Evolutionary conservation across 768 basidiomycete species (phyloP).

Genomic region (Agaricus sinodeliciosus): DNA sequence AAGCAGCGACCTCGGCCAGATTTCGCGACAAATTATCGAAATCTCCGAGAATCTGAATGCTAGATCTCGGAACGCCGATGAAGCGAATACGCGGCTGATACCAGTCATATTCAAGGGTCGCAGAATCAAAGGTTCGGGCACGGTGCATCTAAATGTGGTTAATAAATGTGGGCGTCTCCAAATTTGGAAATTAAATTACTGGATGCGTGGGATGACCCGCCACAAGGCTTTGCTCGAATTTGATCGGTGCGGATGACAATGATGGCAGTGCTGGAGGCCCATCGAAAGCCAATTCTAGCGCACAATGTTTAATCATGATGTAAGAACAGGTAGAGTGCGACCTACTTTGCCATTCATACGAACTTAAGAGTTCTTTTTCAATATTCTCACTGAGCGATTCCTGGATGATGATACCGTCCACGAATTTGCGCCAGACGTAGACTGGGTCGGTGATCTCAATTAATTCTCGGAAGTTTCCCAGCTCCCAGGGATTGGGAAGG

Average conservation of each 20-base stretch:
- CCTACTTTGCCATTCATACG: conserved; percentile 38
- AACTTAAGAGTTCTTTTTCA: conserved; percentile 36
- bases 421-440: conserved; percentile 36
- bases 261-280: conserved; percentile 36
- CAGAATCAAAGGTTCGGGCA: conserved; percentile 34
- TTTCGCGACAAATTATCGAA: conserved; percentile 31
- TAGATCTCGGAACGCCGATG: conserved; percentile 30
- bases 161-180: background rate
- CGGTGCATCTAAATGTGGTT: conserved; percentile 42
- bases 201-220: conserved; percentile 58
- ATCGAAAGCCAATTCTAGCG: conserved; percentile 32
- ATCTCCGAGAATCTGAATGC: conserved; percentile 33
- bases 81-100: conserved; percentile 46
- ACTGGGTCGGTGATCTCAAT: conserved; percentile 25
- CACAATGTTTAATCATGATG: background rate
- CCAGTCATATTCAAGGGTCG: conserved; percentile 41
- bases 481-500: conserved; percentile 31
- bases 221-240: conserved; percentile 55
- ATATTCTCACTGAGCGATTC: conserved; percentile 26
- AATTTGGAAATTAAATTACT: conserved; percentile 21
- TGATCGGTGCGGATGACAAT: conserved; percentile 33
- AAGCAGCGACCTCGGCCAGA: conserved; percentile 26
- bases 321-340: background rate
- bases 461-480: conserved; percentile 22
- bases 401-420: conserved; percentile 27